Conservation (phyloP, 2,329 filamentous ascomycete species). For the Mycocentrospora acerina region DNA sequence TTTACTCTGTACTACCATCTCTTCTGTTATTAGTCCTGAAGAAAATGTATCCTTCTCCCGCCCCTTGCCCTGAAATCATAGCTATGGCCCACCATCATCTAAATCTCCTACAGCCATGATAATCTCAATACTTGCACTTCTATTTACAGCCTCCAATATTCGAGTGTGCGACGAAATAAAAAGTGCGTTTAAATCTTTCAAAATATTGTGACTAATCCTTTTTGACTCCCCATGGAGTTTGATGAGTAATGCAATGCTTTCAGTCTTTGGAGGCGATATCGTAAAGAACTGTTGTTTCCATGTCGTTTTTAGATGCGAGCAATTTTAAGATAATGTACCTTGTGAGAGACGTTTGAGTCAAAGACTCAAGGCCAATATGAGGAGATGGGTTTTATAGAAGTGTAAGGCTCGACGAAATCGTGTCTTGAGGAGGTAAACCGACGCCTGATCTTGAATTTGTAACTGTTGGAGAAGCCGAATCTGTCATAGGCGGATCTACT, state of each 20-base stretch:
- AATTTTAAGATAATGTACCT: neutral
- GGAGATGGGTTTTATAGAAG: too few species aligned
- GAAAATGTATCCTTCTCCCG: too few species aligned
- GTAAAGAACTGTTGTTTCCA: slow-evolving; percentile 3
- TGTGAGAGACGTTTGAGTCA: too few species aligned
- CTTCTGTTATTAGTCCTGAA: too few species aligned
- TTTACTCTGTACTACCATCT: too few species aligned
- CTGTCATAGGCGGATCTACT: too few species aligned
- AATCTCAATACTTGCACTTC: slow-evolving; percentile 1
- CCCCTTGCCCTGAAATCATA: neutral
- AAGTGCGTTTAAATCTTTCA: neutral
- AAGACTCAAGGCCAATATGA: too few species aligned
- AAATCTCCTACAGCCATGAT: slow-evolving; percentile 7
- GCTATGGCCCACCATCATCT: slow-evolving; percentile 6
- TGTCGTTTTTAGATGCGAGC: slow-evolving; percentile 1
- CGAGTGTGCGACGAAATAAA: neutral
- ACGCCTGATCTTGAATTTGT: too few species aligned
- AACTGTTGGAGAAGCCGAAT: too few species aligned
- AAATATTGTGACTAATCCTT: slow-evolving; percentile 6
- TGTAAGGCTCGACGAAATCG: too few species aligned
- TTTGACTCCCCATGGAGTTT: neutral
- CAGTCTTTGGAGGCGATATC: slow-evolving; percentile 7
- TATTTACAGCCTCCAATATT: slow-evolving; percentile 9
- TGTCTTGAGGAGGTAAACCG: too few species aligned
- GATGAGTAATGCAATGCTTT: too few species aligned